Percentiles rank a stretch among this genome's conserved stretches.
Conservation (phyloP, 139 green algal genomes). For the Desmodesmus armatus region DNA sequence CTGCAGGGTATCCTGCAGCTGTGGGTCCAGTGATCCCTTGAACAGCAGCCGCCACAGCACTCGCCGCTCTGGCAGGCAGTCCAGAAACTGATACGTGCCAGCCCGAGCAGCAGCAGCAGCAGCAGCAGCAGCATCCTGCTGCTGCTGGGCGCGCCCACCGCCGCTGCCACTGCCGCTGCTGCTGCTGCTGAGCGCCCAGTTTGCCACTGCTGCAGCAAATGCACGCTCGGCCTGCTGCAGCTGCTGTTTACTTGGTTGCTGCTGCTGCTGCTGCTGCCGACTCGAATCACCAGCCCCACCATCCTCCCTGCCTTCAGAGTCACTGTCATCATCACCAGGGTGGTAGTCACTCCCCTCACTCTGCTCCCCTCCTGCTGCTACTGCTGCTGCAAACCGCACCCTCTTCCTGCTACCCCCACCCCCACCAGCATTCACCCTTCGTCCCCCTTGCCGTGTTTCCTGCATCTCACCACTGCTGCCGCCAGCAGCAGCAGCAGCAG, state of each 20-base stretch:
- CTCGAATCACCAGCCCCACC: no score
- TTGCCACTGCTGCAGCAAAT: neutral
- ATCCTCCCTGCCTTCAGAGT: neutral
- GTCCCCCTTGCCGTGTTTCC: no score
- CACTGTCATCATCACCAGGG: slow-evolving; percentile 1
- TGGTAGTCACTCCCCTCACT: neutral
- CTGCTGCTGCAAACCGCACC: slow-evolving; percentile 8
- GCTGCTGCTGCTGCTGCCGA: slow-evolving; percentile 27
- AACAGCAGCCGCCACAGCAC: slow-evolving; percentile 42
- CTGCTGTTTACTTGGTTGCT: neutral
- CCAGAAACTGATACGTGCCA: slow-evolving; percentile 28
- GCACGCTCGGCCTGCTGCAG: neutral
- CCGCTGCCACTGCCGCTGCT: neutral
- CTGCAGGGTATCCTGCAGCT: neutral
- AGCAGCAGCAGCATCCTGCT: neutral
- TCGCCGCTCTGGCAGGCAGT: slow-evolving; percentile 42
- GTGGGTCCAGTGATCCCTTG: neutral
- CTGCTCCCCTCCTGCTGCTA: neutral
- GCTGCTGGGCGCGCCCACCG: neutral
- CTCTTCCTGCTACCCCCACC: neutral
- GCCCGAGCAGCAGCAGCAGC: slow-evolving; percentile 4
- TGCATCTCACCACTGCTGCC: neutral
- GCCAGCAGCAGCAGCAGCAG: neutral
- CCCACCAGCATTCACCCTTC: neutral
- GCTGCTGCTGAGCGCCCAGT: neutral